phyloP scores from a whole-genome alignment of 192 early-diverging fungal species.

The Coemansia sp. region DNA sequence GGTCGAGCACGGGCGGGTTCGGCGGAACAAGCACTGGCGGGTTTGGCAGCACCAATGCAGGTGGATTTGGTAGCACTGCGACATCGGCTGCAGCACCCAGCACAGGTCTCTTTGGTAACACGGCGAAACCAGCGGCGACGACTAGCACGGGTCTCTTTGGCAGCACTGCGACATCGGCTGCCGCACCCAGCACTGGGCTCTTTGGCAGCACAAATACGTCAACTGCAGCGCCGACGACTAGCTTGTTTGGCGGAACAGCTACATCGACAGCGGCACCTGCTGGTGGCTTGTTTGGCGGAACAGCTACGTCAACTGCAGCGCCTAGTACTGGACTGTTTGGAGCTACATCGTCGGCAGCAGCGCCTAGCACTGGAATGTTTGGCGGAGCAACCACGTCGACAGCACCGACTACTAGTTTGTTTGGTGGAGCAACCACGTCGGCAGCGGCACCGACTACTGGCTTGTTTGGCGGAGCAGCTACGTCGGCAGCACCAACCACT shows the following conservation, averaged over 20 bases:
- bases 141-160: constrained; percentile 10
- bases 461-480: constrained; percentile 4
- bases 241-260: too few relatives aligned
- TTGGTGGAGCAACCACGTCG: not conserved
- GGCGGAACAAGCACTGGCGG: not conserved
- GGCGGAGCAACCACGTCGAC: not conserved
- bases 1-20: not conserved
- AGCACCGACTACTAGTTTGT: not conserved
- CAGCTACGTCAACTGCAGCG: constrained; percentile 1
- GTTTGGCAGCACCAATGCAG: constrained; percentile 1
- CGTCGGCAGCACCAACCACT: constrained; percentile 8
- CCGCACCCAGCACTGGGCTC: too few relatives aligned
- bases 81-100: constrained; percentile 8
- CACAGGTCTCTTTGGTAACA: constrained; percentile 8
- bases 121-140: constrained; percentile 4
- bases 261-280: too few relatives aligned
- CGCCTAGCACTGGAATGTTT: not conserved
- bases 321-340: constrained; percentile 6
- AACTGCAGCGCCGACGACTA: too few relatives aligned
- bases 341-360: constrained; percentile 1
- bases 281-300: too few relatives aligned
- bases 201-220: too few relatives aligned
- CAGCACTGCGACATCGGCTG: not conserved
- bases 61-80: constrained; percentile 12
- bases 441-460: not conserved